These are phyloP conservation scores for Saitoella complicata DNA, from an alignment of 805 yeast species.

Conservation along the genomic window DNA sequence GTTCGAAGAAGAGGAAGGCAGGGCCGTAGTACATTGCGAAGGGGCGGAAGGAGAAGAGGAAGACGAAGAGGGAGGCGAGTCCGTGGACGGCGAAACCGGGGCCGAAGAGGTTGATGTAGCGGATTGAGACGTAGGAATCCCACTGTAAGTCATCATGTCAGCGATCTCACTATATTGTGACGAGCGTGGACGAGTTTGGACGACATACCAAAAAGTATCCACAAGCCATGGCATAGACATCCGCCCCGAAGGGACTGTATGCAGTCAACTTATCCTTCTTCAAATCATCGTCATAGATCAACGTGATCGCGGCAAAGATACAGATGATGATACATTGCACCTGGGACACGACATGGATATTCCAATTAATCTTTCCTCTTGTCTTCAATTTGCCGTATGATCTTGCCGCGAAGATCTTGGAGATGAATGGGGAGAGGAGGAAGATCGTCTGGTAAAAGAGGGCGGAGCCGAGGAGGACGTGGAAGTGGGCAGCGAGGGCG, in stretches of 20 bases:
- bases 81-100: slow-evolving; percentile 73
- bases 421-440: slow-evolving; percentile 28
- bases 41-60: slow-evolving; percentile 46
- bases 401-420: slow-evolving; percentile 27
- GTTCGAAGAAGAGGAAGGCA: slow-evolving; percentile 67
- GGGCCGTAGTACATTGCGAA: slow-evolving; percentile 71
- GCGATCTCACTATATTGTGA: too few relatives aligned
- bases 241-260: slow-evolving; percentile 55
- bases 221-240: slow-evolving; percentile 51
- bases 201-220: slow-evolving; percentile 86
- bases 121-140: slow-evolving; percentile 63
- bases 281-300: slow-evolving; percentile 41
- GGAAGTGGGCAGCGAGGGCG: slow-evolving; percentile 27
- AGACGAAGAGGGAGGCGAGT: slow-evolving; percentile 60
- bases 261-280: slow-evolving; percentile 42
- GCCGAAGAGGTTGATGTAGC: slow-evolving; percentile 56
- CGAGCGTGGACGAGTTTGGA: too few relatives aligned
- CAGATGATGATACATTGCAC: slow-evolving; percentile 63
- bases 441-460: slow-evolving; percentile 44
- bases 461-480: slow-evolving; percentile 51
- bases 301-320: slow-evolving; percentile 36
- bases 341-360: slow-evolving; percentile 80
- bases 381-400: slow-evolving; percentile 32
- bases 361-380: slow-evolving; percentile 54
- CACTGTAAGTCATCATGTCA: slow-evolving; percentile 26